phyloP scores from a whole-genome alignment of 768 basidiomycete species.

The Amanita brunnescens region DNA sequence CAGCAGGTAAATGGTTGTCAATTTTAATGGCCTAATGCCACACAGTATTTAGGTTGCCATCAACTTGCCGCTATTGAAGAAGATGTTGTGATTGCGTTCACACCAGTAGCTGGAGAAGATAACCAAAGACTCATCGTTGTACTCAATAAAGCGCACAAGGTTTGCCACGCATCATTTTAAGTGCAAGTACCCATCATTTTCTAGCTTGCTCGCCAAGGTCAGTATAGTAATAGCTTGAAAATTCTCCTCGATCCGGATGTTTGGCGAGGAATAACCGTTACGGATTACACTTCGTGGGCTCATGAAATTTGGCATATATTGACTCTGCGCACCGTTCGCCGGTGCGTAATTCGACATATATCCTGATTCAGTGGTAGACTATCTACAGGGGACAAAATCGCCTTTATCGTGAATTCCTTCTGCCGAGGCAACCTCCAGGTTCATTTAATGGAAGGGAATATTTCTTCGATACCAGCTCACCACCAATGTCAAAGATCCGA shows the following conservation, averaged over 20 bases:
- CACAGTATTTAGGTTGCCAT: slow-evolving; percentile 44
- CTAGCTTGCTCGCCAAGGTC: slow-evolving; percentile 63
- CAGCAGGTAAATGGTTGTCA: slow-evolving; percentile 39
- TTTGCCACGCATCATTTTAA: slow-evolving; percentile 19
- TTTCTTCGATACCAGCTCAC: slow-evolving; percentile 33
- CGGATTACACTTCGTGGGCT: slow-evolving; percentile 68
- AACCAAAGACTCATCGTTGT: slow-evolving; percentile 51
- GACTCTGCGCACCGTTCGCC: slow-evolving; percentile 55
- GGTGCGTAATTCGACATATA: slow-evolving; percentile 30
- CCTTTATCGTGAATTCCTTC: slow-evolving; percentile 56
- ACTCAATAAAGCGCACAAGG: slow-evolving; percentile 64
- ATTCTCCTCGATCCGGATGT: slow-evolving; percentile 58
- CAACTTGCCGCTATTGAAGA: slow-evolving; percentile 60
- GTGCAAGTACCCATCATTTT: slow-evolving; percentile 7
- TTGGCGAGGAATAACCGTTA: slow-evolving; percentile 58
- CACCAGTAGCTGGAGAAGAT: slow-evolving; percentile 46
- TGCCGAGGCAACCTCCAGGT: slow-evolving; percentile 50
- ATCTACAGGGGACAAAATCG: slow-evolving; percentile 50
- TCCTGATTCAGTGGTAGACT: neutral
- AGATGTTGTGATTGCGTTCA: slow-evolving; percentile 60
- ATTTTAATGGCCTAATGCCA: slow-evolving; percentile 7
- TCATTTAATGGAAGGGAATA: slow-evolving; percentile 50
- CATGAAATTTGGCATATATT: slow-evolving; percentile 73
- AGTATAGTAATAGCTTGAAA: slow-evolving; percentile 51
- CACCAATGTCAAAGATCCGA: slow-evolving; percentile 32